Evolutionary conservation across 495 filamentous ascomycete genomes (phyloP), one percentile per base, ranked within the genome.

Genomic region (Xeromyces bisporus): DNA sequence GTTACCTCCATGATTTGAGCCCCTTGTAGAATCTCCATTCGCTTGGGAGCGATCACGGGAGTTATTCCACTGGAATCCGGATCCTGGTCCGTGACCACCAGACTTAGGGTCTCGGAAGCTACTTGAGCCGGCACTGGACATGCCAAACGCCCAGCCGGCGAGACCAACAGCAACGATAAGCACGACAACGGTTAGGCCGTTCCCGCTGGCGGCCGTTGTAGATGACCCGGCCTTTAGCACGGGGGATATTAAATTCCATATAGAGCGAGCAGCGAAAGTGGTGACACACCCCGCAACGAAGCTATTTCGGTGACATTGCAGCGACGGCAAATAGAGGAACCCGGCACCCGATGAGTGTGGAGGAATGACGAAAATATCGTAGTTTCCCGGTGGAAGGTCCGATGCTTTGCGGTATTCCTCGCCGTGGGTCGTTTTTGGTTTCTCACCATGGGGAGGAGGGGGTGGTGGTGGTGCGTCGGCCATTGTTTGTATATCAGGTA

Each of bases 341-440:
- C 89, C 89, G 0, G 72, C 68, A 36, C 89, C 89, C 8, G 86
- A 68, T 6, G 84, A 85, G 46, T 94, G 82, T n/a, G 80, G 80
- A 2, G 89, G 87, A 35, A 97, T 84, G 42, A 97, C 76, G 58
- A 94, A 94, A 55, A 94, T 91, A 55, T 96, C 87, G 59, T 91
- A 96, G 48, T 85, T 84, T 17, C 84, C 82, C 0, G 71, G 55
- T 0, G 82, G 84, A 2, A 91, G 63, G 33, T 73, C 77, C 17
- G 59, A 61, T 16, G 58, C 55, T 42, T 59, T 61, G 40, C 57
- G 57, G 31, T 63, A 63, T 41, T 59, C 55, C 41, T 59, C 55
- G 25, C 60, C 60, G 24, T 62, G 33, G 16, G 51, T 60, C 20
- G 53, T 69, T 37, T 74, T 63, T 31, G 75, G 71, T 31, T 64